Evolutionary conservation across 805 yeast genomes (phyloP).

Genomic region (Yueomyces sinensis): DNA sequence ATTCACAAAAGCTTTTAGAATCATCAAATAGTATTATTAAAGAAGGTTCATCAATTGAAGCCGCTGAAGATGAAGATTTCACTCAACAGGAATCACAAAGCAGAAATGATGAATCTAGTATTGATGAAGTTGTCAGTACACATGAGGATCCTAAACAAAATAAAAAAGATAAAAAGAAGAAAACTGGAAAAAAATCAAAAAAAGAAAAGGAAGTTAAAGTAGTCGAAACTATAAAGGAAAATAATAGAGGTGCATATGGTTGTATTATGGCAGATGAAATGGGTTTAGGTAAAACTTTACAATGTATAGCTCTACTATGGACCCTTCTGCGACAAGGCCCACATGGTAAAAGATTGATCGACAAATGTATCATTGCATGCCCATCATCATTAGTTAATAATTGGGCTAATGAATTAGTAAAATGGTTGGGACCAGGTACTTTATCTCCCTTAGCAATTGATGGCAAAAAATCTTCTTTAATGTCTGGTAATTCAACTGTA

Average conservation of each 20-base stretch:
- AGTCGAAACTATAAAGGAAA: constrained; percentile 1
- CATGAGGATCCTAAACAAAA: not conserved
- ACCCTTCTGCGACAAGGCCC: constrained; percentile 83
- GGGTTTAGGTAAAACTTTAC: constrained; percentile 89
- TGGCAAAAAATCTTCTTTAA: constrained; percentile 50
- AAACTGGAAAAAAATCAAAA: not conserved
- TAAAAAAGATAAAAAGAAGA: not conserved
- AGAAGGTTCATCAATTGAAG: constrained; percentile 4
- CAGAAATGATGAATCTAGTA: not conserved
- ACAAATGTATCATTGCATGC: constrained; percentile 84
- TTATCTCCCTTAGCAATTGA: constrained; percentile 82
- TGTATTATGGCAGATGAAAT: constrained; percentile 98
- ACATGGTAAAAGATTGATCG: constrained; percentile 63
- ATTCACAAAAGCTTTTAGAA: constrained; percentile 8
- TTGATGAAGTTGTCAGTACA: not conserved
- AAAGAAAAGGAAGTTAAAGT: constrained; percentile 1
- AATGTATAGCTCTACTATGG: constrained; percentile 87
- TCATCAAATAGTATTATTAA: not conserved
- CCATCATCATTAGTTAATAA: constrained; percentile 88
- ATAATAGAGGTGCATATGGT: constrained; percentile 72
- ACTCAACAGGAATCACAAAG: not conserved
- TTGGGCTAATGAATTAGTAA: constrained; percentile 93
- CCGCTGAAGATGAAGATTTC: not conserved
- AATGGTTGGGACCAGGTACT: constrained; percentile 93
- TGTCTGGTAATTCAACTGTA: constrained; percentile 50